Evolutionary conservation across 768 basidiomycete genomes (phyloP).

Genomic region (Leucogyrophana mollusca): DNA sequence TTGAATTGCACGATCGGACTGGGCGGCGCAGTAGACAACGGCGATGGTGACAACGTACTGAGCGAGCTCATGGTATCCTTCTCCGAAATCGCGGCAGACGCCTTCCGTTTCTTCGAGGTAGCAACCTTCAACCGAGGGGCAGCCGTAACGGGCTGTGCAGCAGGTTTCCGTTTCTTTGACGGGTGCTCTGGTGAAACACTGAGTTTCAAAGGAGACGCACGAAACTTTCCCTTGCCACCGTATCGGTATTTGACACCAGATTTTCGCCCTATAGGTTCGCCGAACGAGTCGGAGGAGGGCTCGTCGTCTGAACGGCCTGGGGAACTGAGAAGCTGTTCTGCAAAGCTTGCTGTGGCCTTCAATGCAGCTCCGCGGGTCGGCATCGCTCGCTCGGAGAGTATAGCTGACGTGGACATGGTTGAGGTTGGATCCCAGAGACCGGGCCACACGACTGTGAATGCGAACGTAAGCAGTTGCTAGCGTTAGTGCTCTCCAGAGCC

Average conservation of each 20-base stretch:
- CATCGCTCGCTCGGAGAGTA: slow-evolving; percentile 12
- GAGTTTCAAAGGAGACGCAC: slow-evolving; percentile 30
- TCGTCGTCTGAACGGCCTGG: slow-evolving; percentile 23
- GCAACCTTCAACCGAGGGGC: background rate
- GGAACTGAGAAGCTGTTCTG: slow-evolving; percentile 30
- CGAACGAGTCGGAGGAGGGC: slow-evolving; percentile 20
- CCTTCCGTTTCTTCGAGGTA: slow-evolving; percentile 23
- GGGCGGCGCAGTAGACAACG: slow-evolving; percentile 24
- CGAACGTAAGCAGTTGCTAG: slow-evolving; percentile 6
- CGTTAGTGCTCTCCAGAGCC: slow-evolving; percentile 12
- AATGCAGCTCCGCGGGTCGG: slow-evolving; percentile 34
- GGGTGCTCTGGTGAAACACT: slow-evolving; percentile 27
- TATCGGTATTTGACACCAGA: slow-evolving; percentile 31
- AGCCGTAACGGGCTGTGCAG: slow-evolving; percentile 8
- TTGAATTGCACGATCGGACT: slow-evolving; percentile 11
- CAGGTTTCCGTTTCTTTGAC: background rate
- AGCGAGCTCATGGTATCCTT: slow-evolving; percentile 8
- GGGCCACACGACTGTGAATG: slow-evolving; percentile 3
- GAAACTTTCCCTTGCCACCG: slow-evolving; percentile 30
- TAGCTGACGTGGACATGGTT: background rate
- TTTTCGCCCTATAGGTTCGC: slow-evolving; percentile 21
- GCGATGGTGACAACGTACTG: slow-evolving; percentile 18
- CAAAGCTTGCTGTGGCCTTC: slow-evolving; percentile 30
- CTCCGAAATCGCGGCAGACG: slow-evolving; percentile 7
- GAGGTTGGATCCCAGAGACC: too few relatives aligned